These are phyloP conservation scores for Erodium moschatum DNA, from an alignment of 441 rosid species.

Conservation along the genomic window DNA sequence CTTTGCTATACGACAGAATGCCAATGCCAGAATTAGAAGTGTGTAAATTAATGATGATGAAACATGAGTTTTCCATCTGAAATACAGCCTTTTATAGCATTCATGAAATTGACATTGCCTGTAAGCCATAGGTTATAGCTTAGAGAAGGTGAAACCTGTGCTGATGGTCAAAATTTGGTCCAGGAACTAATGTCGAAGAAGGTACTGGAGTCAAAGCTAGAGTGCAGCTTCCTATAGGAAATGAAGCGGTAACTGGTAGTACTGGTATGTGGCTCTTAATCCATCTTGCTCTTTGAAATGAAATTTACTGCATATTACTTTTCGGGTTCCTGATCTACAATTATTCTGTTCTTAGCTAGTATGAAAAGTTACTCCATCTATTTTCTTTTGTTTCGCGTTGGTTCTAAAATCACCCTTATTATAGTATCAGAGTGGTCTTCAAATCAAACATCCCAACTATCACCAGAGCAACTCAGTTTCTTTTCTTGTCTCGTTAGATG, in stretches of 20 bases:
- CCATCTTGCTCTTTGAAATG: constrained; percentile 1
- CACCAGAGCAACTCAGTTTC: not conserved
- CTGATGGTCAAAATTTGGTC: constrained; percentile 12
- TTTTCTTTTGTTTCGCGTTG: not conserved
- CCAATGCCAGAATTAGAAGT: constrained; percentile 19
- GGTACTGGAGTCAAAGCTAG: constrained; percentile 10
- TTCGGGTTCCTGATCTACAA: not conserved
- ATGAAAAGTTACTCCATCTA: not conserved
- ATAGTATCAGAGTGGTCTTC: not conserved
- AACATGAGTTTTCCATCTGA: constrained; percentile 20
- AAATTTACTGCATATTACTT: constrained; percentile 9
- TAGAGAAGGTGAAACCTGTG: constrained; percentile 21
- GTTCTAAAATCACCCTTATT: not conserved
- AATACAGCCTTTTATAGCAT: constrained; percentile 10
- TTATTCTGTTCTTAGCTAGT: not conserved
- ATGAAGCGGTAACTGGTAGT: constrained; percentile 25
- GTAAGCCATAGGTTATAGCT: not conserved
- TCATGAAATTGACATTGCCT: constrained; percentile 5
- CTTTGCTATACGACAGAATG: constrained; percentile 17
- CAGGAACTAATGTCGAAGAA: constrained; percentile 17
- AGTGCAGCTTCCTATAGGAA: constrained; percentile 21
- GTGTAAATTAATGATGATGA: constrained; percentile 17
- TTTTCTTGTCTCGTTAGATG: not conserved
- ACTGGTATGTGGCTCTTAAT: constrained; percentile 35
- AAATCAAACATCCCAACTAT: not conserved